These are phyloP conservation scores for Chlamydomonas incerta DNA, from an alignment of 139 green algal species.

Conservation along the genomic window DNA sequence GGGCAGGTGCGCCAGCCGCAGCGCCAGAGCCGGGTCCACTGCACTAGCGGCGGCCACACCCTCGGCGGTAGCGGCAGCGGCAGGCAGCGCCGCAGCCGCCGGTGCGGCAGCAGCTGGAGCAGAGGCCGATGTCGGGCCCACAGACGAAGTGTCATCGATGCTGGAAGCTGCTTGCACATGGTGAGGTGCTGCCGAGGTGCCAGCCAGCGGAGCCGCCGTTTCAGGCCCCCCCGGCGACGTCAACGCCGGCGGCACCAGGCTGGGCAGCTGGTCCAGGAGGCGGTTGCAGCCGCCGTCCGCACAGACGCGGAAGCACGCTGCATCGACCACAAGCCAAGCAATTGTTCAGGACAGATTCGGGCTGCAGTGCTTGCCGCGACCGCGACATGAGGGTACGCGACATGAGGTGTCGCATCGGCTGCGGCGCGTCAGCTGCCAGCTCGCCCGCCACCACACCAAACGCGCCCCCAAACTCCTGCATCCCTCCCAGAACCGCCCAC, in stretches of 20 bases:
- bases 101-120: neutral
- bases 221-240: slow-evolving; percentile 5
- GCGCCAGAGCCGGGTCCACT: neutral
- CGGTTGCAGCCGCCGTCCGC: slow-evolving; percentile 95
- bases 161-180: neutral
- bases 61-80: neutral
- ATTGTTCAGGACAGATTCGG: no score
- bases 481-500: no score
- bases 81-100: neutral
- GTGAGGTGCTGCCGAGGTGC: neutral
- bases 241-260: slow-evolving; percentile 52
- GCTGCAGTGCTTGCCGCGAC: no score
- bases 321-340: neutral
- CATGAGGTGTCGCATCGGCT: no score
- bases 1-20: slow-evolving; percentile 65
- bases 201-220: neutral
- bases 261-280: slow-evolving; percentile 84
- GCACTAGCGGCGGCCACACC: no score
- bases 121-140: no score
- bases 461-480: no score
- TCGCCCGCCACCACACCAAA: no score
- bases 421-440: no score
- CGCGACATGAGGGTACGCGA: no score
- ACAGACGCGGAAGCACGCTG: slow-evolving; percentile 82
- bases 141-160: no score